Conservation (phyloP, 768 basidiomycete species). For the Rhizopogon vesiculosus region DNA sequence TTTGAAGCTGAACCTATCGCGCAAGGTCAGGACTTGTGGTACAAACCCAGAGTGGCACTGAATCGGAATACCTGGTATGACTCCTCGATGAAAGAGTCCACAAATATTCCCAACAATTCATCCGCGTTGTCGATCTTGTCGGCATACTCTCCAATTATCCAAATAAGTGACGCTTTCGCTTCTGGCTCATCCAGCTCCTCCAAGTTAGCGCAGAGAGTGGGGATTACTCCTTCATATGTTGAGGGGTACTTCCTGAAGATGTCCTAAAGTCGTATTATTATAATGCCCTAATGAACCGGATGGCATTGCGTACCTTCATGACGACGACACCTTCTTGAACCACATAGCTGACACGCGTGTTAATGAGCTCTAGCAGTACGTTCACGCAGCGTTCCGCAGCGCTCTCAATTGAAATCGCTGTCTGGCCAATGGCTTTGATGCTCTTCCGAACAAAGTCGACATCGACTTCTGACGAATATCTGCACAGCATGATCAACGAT, state of each 20-base stretch:
- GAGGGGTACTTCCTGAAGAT: conserved; percentile 97
- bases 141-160: conserved; percentile 95
- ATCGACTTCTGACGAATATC: conserved; percentile 96
- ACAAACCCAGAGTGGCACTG: neutral
- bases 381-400: conserved; percentile 94
- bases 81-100: conserved; percentile 92
- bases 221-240: conserved; percentile 95
- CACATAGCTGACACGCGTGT: conserved; percentile 92
- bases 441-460: conserved; percentile 96
- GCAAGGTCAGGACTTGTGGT: neutral
- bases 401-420: conserved; percentile 91
- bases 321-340: conserved; percentile 85
- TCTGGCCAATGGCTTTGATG: conserved; percentile 93
- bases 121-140: conserved; percentile 85
- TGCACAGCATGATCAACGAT: conserved; percentile 24
- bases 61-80: conserved; percentile 66
- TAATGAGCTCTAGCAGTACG: conserved; percentile 89
- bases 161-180: conserved; percentile 95
- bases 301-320: too few species aligned
- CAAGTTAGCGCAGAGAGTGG: conserved; percentile 82
- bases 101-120: conserved; percentile 84
- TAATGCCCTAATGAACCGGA: too few species aligned
- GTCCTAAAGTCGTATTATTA: conserved; percentile 40
- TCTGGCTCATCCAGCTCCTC: conserved; percentile 98
- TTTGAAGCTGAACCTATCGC: conserved; percentile 65